These are phyloP conservation scores for Cercospora beticola DNA, from an alignment of 2,329 filamentous ascomycete genomes.

Conservation along the genomic window DNA sequence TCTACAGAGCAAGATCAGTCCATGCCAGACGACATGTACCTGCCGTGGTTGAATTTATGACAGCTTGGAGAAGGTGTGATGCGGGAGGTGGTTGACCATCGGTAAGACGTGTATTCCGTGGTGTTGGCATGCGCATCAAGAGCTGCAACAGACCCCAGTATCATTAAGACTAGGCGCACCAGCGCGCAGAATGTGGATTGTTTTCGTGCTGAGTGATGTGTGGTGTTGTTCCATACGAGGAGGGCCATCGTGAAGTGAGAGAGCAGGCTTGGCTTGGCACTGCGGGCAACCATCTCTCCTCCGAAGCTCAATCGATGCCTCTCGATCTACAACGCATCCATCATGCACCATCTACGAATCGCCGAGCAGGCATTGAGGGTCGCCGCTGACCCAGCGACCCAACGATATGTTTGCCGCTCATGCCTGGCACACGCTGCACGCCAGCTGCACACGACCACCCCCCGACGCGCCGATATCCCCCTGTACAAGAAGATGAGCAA, in stretches of 20 bases:
- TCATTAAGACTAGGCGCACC: not conserved
- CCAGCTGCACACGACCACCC: conserved; percentile 31
- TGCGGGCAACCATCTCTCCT: conserved; percentile 4
- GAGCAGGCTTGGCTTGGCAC: conserved; percentile 2
- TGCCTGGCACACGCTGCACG: conserved; percentile 33
- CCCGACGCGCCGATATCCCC: conserved; percentile 24
- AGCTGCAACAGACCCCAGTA: not conserved
- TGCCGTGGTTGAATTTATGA: not conserved
- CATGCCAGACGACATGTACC: not conserved
- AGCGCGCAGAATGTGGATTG: not conserved
- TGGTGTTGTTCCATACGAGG: not conserved
- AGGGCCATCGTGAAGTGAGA: not conserved
- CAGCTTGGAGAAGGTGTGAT: not conserved
- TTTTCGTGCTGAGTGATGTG: not conserved
- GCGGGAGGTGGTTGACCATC: not conserved
- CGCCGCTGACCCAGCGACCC: conserved; percentile 20
- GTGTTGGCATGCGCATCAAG: not conserved
- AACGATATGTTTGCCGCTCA: conserved; percentile 32
- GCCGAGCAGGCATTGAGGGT: conserved; percentile 34
- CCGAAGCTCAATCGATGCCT: not conserved
- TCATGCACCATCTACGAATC: conserved; percentile 27
- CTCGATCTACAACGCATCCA: conserved; percentile 4
- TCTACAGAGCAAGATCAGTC: not conserved
- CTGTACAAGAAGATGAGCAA: conserved; percentile 30
- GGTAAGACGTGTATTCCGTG: not conserved